These are phyloP conservation scores for Pleurotus ostreatus DNA, from an alignment of 768 basidiomycete species.

Conservation along the genomic window DNA sequence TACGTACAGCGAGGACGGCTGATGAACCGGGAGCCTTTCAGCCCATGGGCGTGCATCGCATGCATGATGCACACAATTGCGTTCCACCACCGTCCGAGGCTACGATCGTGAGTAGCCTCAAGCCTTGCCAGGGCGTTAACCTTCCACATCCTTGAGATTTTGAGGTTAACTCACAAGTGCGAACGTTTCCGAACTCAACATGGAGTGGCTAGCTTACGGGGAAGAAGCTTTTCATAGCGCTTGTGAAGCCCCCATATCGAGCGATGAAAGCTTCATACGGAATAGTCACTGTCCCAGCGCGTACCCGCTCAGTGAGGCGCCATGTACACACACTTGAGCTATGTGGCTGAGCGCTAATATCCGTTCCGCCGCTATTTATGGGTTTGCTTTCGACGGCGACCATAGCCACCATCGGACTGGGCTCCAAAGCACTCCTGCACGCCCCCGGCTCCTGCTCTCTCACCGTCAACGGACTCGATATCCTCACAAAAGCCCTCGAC, in stretches of 20 bases:
- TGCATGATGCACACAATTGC: neutral
- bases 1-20: conserved; percentile 2
- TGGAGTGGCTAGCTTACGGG: neutral
- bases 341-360: neutral
- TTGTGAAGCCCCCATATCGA: neutral
- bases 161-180: neutral
- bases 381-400: conserved; percentile 54
- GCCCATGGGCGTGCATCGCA: neutral
- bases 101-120: neutral
- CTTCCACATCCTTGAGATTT: neutral
- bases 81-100: neutral
- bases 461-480: conserved; percentile 65
- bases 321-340: neutral
- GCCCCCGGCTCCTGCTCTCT: conserved; percentile 58
- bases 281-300: neutral
- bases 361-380: conserved; percentile 24
- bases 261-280: too few species aligned
- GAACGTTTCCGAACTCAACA: neutral
- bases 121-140: neutral
- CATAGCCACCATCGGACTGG: conserved; percentile 64
- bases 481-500: conserved; percentile 59
- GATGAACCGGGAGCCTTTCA: neutral
- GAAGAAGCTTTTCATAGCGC: neutral
- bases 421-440: conserved; percentile 75
- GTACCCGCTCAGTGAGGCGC: neutral